Evolutionary conservation across 164 flowering plant species (phyloP).

Genomic region (Vitis riparia): DNA sequence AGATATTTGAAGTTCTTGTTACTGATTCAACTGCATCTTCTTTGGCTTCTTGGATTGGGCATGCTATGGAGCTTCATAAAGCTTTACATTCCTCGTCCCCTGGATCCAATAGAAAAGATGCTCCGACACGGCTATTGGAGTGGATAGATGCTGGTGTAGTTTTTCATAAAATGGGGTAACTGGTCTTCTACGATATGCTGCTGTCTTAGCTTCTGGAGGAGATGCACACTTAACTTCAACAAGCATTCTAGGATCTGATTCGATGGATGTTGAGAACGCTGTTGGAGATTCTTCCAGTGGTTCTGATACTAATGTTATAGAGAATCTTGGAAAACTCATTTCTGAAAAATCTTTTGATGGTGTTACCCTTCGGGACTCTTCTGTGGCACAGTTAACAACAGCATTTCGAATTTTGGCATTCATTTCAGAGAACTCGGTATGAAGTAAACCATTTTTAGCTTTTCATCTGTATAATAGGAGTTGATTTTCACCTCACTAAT

Average conservation of each 20-base stretch:
- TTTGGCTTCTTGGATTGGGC: conserved; percentile 80
- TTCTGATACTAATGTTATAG: conserved; percentile 73
- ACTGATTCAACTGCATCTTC: conserved; percentile 85
- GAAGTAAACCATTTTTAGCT: conserved; percentile 10
- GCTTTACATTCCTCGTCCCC: conserved; percentile 90
- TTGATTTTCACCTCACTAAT: conserved; percentile 9
- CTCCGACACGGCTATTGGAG: conserved; percentile 89
- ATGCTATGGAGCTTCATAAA: conserved; percentile 81
- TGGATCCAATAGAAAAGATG: conserved; percentile 92
- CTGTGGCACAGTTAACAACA: conserved; percentile 87
- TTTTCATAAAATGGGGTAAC: conserved; percentile 83
- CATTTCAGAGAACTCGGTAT: conserved; percentile 90
- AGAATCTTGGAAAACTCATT: conserved; percentile 77
- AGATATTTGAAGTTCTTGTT: conserved; percentile 88
- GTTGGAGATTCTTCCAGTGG: conserved; percentile 65
- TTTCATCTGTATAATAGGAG: background rate
- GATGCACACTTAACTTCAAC: conserved; percentile 83
- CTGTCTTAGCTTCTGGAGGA: conserved; percentile 94
- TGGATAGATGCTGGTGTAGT: conserved; percentile 98
- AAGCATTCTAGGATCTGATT: conserved; percentile 71
- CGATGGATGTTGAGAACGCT: conserved; percentile 78
- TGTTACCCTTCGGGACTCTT: conserved; percentile 75
- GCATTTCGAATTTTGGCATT: conserved; percentile 85
- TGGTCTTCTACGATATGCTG: conserved; percentile 92
- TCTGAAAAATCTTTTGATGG: conserved; percentile 86